Evolutionary conservation across 164 flowering plant genomes (phyloP).

Genomic region (Vitis labrusca): DNA sequence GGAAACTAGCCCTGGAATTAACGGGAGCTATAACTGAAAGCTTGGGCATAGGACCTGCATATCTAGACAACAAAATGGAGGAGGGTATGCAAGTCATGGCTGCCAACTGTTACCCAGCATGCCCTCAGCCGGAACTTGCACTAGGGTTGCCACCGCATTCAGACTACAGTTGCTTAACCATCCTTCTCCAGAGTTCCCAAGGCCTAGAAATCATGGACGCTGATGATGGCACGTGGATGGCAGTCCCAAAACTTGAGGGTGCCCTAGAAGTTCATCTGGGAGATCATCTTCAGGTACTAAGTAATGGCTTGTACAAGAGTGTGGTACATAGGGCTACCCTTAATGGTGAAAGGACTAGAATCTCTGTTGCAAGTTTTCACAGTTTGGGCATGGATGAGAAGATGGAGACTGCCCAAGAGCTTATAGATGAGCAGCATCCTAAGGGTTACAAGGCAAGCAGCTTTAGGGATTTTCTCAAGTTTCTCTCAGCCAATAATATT

Average conservation of each 20-base stretch:
- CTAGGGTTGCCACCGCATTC: slow-evolving; percentile 63
- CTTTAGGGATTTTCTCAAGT: slow-evolving; percentile 47
- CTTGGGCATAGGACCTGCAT: slow-evolving; percentile 38
- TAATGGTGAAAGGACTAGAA: slow-evolving; percentile 27
- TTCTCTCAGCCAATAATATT: slow-evolving; percentile 39
- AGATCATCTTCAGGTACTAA: slow-evolving; percentile 55
- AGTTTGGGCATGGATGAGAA: slow-evolving; percentile 46
- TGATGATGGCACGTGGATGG: slow-evolving; percentile 28
- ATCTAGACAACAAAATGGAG: slow-evolving; percentile 26
- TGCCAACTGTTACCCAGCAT: slow-evolving; percentile 54
- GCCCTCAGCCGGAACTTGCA: slow-evolving; percentile 35
- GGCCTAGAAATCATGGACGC: slow-evolving; percentile 46
- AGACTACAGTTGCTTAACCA: slow-evolving; percentile 50
- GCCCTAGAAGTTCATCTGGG: slow-evolving; percentile 52
- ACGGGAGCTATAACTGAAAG: slow-evolving; percentile 43
- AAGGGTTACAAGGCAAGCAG: slow-evolving; percentile 40
- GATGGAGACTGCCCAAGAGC: slow-evolving; percentile 36
- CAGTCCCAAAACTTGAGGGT: slow-evolving; percentile 28
- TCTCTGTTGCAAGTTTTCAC: slow-evolving; percentile 48
- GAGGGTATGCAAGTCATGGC: slow-evolving; percentile 54
- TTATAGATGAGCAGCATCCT: slow-evolving; percentile 37
- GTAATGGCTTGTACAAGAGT: slow-evolving; percentile 54
- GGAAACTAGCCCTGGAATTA: slow-evolving; percentile 33
- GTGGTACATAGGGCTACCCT: slow-evolving; percentile 47
- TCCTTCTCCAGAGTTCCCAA: slow-evolving; percentile 40